Evolutionary conservation across 164 flowering plant species (phyloP), one percentile per base, ranked within the genome.

Genomic region (Amborella trichopoda): DNA sequence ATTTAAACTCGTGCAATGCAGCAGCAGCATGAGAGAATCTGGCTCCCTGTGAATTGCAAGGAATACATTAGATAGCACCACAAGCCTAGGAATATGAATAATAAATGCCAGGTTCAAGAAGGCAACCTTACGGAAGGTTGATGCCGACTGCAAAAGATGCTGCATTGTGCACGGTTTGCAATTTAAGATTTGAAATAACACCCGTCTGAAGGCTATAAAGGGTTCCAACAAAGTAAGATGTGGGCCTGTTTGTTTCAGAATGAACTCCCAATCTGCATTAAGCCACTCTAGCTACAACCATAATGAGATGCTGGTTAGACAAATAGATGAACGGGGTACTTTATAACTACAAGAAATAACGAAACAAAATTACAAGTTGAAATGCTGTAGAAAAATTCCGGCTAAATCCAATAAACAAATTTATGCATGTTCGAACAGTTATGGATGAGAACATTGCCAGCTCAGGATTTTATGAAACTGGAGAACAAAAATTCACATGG

Each of bases 171-270:
- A 66, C 14, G 73, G 80, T 28, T 60, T 60, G 60, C 87, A 76
- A 56, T 69, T 60, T 65, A 91, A 69, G 48, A 83, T 65, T 56
- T 80, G 87, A 66, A 91, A 93, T 28, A 91, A 65, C 46, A 83
- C 77, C 59, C 83, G 68, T 64, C 98, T 73, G 61, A 91, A 91
- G 46, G 96, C 89, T 44, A 86, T 71, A 34, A 86, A 83, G 30
- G 98, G 96, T 55, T 91, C 98, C 50, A 91, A 53, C 56, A 91
- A 68, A 68, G 68, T 74, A 81, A 83, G 77, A 66, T 91, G 89
- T 9, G 80, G 63, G 57, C 80, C 87, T 50, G 85, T 64, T 40
- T 50, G 75, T 47, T 65, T 62, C 72, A 83, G 44, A 59, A 83
- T 76, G 54, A 59, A 62, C 56, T 67, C 70, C 98, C 98, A 91